Conservation (phyloP, 371 early-diverging fungal genomes). For the Mortierella sp. region DNA sequence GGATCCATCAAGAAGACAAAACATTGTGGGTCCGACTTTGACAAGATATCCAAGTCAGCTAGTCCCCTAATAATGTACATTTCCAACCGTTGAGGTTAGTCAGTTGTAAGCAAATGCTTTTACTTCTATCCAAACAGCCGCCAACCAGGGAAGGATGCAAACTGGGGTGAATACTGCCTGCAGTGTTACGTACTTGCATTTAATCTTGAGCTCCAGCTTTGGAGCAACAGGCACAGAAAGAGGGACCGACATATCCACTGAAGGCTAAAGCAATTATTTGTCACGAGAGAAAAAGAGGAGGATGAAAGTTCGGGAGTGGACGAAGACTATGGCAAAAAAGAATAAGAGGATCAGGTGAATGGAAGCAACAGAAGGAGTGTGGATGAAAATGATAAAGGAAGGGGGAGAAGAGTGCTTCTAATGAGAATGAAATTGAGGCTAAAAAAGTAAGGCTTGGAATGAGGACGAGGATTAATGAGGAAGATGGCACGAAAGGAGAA, state of each 20-base stretch:
- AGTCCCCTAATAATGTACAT: constrained; percentile 24
- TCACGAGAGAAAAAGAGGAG: background rate
- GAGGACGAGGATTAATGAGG: background rate
- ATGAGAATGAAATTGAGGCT: background rate
- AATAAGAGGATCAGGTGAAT: background rate
- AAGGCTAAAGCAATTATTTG: background rate
- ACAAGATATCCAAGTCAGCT: constrained; percentile 49
- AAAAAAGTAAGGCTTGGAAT: background rate
- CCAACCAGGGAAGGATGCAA: constrained; percentile 2
- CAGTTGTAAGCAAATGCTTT: background rate
- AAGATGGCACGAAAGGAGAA: background rate
- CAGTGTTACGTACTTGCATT: constrained; percentile 35
- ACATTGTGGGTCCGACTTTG: constrained; percentile 55
- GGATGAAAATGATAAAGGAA: background rate
- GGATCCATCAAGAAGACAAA: constrained; percentile 45
- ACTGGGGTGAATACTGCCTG: background rate
- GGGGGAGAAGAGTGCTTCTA: no score
- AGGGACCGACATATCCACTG: constrained; percentile 11
- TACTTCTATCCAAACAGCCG: background rate
- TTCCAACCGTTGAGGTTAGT: background rate
- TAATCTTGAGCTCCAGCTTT: constrained; percentile 45
- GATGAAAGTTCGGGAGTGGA: constrained; percentile 6
- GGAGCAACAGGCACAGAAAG: constrained; percentile 28
- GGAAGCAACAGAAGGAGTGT: background rate
- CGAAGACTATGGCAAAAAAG: background rate